Evolutionary conservation across 2,329 filamentous ascomycete species (phyloP).

Genomic region (Beauveria sp.): DNA sequence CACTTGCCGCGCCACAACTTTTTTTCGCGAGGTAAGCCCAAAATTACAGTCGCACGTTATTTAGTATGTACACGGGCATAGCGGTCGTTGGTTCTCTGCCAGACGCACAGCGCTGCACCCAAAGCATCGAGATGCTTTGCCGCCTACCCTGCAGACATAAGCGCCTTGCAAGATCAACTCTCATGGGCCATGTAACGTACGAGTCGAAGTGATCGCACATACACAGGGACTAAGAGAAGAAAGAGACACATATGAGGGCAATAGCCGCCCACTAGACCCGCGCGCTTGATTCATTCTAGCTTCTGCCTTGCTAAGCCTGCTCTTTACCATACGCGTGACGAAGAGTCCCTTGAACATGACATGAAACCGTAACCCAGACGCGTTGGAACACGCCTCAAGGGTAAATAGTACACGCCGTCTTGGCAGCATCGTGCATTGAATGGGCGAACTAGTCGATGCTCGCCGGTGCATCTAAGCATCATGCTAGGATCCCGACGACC

Average conservation of each 20-base stretch:
- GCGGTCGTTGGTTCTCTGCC: neutral
- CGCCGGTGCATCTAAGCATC: too few species aligned
- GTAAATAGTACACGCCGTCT: too few species aligned
- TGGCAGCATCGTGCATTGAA: too few species aligned
- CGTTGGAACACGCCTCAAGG: too few species aligned
- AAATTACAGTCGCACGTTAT: neutral
- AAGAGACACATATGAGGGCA: neutral
- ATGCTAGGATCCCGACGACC: too few species aligned
- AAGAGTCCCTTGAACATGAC: too few species aligned
- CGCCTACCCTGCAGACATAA: neutral
- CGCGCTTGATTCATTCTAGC: too few species aligned
- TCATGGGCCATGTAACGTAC: neutral
- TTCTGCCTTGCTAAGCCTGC: too few species aligned
- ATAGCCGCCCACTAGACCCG: neutral
- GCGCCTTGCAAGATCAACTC: neutral
- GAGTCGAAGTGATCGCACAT: neutral
- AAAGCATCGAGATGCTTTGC: neutral
- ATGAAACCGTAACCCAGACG: too few species aligned
- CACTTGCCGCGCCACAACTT: neutral
- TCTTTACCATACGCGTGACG: too few species aligned
- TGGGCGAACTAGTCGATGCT: too few species aligned
- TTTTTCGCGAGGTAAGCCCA: neutral
- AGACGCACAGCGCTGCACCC: neutral
- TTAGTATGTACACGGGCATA: neutral
- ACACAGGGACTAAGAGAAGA: too few species aligned